These are phyloP conservation scores for Corynespora cassiicola DNA, from an alignment of 2,329 filamentous ascomycete genomes.

Conservation along the genomic window DNA sequence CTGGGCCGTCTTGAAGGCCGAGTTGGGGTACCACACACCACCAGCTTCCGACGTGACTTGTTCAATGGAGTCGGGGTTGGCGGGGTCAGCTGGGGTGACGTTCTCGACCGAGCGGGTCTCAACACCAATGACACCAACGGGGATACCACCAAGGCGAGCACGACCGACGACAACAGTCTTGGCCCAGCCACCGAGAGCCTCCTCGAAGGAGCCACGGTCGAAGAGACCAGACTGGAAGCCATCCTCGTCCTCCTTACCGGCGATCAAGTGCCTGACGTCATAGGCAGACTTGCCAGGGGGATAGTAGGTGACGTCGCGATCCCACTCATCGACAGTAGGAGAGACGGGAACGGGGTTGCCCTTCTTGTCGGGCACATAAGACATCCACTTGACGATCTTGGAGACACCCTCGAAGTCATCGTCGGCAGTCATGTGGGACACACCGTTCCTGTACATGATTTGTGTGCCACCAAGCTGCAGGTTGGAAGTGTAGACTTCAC, in stretches of 20 bases:
- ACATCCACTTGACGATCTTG: slow-evolving; percentile 98
- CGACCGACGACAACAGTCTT: slow-evolving; percentile 96
- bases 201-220: slow-evolving; percentile 95
- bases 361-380: slow-evolving; percentile 95
- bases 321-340: slow-evolving; percentile 84
- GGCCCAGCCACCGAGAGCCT: slow-evolving; percentile 96
- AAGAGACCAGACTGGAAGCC: slow-evolving; percentile 92
- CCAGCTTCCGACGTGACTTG: slow-evolving; percentile 93
- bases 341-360: slow-evolving; percentile 91
- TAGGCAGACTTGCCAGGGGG: slow-evolving; percentile 84
- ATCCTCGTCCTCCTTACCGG: slow-evolving; percentile 82
- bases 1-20: slow-evolving; percentile 98
- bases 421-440: slow-evolving; percentile 97
- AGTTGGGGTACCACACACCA: slow-evolving; percentile 99
- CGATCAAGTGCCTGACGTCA: slow-evolving; percentile 93
- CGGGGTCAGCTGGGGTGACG: slow-evolving; percentile 92
- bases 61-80: slow-evolving; percentile 98
- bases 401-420: slow-evolving; percentile 98
- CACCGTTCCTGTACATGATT: slow-evolving; percentile 99
- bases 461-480: slow-evolving; percentile 99
- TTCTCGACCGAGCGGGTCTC: slow-evolving; percentile 97
- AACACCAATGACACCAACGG: slow-evolving; percentile 96
- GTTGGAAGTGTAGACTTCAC: slow-evolving; percentile 99
- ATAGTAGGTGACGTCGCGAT: slow-evolving; percentile 85
- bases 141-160: slow-evolving; percentile 94